These are phyloP conservation scores for Clitopilus hobsonii DNA, from an alignment of 768 basidiomycete genomes.

Conservation along the genomic window DNA sequence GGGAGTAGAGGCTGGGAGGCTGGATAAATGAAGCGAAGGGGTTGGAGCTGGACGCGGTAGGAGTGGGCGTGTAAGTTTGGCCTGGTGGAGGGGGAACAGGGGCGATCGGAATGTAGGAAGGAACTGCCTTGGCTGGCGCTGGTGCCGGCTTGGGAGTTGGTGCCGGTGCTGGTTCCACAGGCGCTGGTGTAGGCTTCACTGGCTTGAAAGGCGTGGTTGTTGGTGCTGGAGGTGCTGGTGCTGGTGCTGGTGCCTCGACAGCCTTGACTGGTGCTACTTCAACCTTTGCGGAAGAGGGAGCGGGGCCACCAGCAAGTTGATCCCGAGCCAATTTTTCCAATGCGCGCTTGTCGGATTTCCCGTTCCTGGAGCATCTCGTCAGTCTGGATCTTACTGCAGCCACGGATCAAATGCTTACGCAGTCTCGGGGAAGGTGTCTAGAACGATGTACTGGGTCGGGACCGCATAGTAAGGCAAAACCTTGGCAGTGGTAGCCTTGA, in stretches of 20 bases:
- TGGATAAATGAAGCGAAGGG: neutral
- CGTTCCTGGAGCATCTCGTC: constrained; percentile 5
- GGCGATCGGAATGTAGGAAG: neutral
- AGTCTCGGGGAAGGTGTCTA: constrained; percentile 53
- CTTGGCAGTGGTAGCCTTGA: constrained; percentile 13
- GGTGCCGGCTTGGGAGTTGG: neutral
- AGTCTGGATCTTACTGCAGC: neutral
- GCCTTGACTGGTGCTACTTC: neutral
- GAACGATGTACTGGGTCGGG: constrained; percentile 37
- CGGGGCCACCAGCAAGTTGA: neutral
- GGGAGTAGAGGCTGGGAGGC: constrained; percentile 1
- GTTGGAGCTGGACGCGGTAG: neutral
- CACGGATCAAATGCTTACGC: neutral
- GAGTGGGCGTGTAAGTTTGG: neutral
- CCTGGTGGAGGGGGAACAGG: neutral
- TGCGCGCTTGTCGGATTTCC: constrained; percentile 28
- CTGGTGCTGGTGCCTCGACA: neutral
- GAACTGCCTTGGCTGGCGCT: neutral
- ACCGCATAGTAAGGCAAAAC: constrained; percentile 59
- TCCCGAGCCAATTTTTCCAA: constrained; percentile 34
- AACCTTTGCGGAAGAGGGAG: neutral
- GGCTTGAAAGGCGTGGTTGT: neutral
- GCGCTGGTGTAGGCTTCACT: neutral
- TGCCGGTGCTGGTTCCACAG: neutral
- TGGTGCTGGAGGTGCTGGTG: neutral